These are phyloP conservation scores for Podaxis sp. DNA, from an alignment of 768 basidiomycete genomes.

Conservation along the genomic window DNA sequence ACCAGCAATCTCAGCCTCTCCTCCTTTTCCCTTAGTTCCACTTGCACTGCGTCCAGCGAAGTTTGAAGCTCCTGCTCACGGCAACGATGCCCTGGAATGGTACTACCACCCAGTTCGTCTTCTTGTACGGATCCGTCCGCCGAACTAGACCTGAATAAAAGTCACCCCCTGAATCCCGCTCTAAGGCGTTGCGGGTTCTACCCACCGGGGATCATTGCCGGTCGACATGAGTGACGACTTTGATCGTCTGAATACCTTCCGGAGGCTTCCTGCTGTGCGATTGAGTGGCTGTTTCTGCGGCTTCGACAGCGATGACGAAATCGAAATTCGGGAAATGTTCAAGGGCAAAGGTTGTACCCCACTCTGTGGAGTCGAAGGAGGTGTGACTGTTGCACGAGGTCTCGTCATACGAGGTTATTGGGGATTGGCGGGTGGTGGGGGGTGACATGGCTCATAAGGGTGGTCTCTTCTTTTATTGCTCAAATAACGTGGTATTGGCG, in stretches of 20 bases:
- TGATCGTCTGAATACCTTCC: conserved; percentile 18
- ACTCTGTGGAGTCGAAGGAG: not conserved
- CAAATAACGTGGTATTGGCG: not conserved
- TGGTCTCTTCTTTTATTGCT: not conserved
- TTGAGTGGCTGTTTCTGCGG: not conserved
- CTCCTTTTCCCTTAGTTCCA: not conserved
- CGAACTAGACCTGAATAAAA: not conserved
- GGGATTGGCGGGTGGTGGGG: not conserved
- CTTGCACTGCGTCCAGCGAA: not conserved
- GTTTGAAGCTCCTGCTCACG: not conserved
- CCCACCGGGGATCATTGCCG: not conserved
- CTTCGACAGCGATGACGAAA: not conserved
- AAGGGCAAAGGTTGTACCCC: not conserved
- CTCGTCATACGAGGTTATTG: not conserved
- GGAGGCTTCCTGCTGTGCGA: not conserved
- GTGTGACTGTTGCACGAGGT: not conserved
- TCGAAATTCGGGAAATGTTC: not conserved
- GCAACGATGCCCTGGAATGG: not conserved
- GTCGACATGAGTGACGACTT: not conserved
- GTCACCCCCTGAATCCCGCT: not conserved
- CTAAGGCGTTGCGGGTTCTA: not conserved
- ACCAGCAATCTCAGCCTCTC: not conserved
- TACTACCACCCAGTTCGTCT: not conserved
- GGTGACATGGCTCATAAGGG: no score
- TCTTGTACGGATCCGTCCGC: not conserved